Percentiles rank a stretch among this genome's conserved stretches.
These are phyloP conservation scores for Suhomyces prunicola DNA, from an alignment of 805 yeast genomes.

Conservation along the genomic window DNA sequence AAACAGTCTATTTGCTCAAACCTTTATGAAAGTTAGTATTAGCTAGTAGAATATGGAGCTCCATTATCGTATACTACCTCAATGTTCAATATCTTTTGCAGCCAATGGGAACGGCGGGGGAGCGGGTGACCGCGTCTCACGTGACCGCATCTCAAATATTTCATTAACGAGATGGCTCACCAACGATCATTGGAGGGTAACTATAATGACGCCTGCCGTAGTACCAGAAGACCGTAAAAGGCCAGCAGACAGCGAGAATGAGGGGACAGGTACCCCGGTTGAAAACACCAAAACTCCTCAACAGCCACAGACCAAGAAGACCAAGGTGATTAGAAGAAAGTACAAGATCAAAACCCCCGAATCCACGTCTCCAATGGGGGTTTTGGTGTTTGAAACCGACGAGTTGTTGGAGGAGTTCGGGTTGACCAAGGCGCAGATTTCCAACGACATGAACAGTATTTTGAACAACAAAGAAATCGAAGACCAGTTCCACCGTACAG, in stretches of 20 bases:
- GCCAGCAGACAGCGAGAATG: background rate
- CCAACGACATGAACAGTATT: conserved; percentile 63
- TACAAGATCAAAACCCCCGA: conserved; percentile 65
- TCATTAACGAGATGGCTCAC: background rate
- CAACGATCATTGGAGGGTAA: background rate
- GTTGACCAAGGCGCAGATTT: conserved; percentile 45
- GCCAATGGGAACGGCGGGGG: background rate
- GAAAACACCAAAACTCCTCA: background rate
- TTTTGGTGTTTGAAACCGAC: conserved; percentile 68
- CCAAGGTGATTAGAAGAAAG: conserved; percentile 39
- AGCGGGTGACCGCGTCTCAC: background rate
- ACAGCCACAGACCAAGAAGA: background rate
- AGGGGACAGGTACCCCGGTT: conserved; percentile 3
- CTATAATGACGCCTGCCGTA: conserved; percentile 3
- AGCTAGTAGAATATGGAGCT: no score
- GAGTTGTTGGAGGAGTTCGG: conserved; percentile 46
- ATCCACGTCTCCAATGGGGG: conserved; percentile 77
- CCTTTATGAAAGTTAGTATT: no score
- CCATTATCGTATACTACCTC: no score
- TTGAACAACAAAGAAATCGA: conserved; percentile 55
- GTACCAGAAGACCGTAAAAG: conserved; percentile 2
- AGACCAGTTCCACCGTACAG: conserved; percentile 54
- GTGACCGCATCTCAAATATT: background rate
- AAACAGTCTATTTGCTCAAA: no score
- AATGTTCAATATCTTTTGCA: background rate